phyloP scores from a whole-genome alignment of 2,329 filamentous ascomycete genomes.

The Monilinia fructigena region DNA sequence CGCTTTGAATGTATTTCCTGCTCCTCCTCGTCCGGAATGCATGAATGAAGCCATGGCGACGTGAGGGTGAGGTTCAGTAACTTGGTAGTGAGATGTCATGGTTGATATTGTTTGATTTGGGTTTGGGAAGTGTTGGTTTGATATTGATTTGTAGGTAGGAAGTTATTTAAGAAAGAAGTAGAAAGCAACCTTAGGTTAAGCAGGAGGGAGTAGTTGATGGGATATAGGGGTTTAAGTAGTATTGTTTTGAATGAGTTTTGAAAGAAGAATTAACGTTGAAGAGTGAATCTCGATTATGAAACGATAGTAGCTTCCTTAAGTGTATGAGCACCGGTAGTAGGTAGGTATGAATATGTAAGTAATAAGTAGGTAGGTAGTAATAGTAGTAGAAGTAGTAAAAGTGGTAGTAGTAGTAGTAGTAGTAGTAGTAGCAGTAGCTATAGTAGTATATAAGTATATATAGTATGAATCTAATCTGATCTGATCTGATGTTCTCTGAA shows the following conservation, averaged over 20 bases:
- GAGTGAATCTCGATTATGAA: background rate
- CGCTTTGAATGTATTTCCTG: constrained; percentile 39
- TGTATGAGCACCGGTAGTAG: constrained; percentile 6
- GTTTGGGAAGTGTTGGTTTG: background rate
- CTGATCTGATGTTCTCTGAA: background rate
- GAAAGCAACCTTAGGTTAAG: background rate
- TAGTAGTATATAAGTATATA: too few species aligned
- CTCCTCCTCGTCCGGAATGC: constrained; percentile 39
- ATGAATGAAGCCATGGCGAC: constrained; percentile 32
- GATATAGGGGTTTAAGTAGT: background rate
- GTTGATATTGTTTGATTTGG: constrained; percentile 19
- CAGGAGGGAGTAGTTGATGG: background rate
- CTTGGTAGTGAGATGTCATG: constrained; percentile 32
- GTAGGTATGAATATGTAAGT: background rate
- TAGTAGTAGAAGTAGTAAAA: background rate
- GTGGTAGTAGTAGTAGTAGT: too few species aligned
- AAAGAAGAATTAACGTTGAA: background rate
- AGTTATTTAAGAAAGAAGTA: background rate
- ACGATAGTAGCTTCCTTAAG: background rate
- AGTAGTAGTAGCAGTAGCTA: background rate
- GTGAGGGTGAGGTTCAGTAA: constrained; percentile 40
- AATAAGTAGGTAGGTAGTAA: background rate
- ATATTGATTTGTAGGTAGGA: background rate
- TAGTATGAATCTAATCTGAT: too few species aligned
- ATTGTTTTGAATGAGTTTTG: background rate